Conservation (phyloP, 805 yeast genomes). For the Candida argentea region DNA sequence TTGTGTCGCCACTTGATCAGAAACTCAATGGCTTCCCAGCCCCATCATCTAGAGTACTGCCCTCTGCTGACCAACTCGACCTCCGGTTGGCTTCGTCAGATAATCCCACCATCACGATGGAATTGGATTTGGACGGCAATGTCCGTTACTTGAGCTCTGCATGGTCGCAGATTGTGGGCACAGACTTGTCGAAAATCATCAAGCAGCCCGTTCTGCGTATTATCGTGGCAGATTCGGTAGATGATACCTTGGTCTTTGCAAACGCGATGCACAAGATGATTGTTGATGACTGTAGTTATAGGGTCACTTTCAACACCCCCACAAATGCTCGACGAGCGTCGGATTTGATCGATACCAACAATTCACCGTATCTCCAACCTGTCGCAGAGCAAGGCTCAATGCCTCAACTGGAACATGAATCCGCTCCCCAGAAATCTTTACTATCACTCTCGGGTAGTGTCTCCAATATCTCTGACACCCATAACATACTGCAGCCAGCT, state of each 20-base stretch:
- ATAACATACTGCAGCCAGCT: too few relatives aligned
- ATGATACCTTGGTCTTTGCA: slow-evolving; percentile 58
- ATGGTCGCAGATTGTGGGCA: slow-evolving; percentile 76
- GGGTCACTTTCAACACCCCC: slow-evolving; percentile 62
- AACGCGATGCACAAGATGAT: slow-evolving; percentile 65
- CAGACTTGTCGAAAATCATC: slow-evolving; percentile 43
- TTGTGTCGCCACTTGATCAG: slow-evolving; percentile 1
- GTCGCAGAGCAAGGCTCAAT: slow-evolving; percentile 1
- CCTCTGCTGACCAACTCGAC: slow-evolving; percentile 40
- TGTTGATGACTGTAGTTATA: slow-evolving; percentile 63
- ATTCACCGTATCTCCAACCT: slow-evolving; percentile 12
- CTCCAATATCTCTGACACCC: slow-evolving; percentile 1
- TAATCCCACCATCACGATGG: slow-evolving; percentile 73
- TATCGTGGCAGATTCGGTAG: slow-evolving; percentile 50
- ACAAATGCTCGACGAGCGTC: slow-evolving; percentile 15
- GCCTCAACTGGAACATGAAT: background rate
- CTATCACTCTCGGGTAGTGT: background rate
- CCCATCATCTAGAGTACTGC: slow-evolving; percentile 8
- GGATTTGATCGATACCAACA: slow-evolving; percentile 15
- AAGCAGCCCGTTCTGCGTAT: slow-evolving; percentile 49
- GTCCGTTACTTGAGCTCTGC: slow-evolving; percentile 65
- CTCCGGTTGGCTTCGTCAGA: slow-evolving; percentile 53
- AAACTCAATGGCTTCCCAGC: slow-evolving; percentile 1
- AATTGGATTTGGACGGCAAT: slow-evolving; percentile 68
- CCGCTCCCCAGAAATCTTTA: too few relatives aligned